Evolutionary conservation across 129 eudicot species (phyloP).

Genomic region (Centaurea solstitialis): DNA sequence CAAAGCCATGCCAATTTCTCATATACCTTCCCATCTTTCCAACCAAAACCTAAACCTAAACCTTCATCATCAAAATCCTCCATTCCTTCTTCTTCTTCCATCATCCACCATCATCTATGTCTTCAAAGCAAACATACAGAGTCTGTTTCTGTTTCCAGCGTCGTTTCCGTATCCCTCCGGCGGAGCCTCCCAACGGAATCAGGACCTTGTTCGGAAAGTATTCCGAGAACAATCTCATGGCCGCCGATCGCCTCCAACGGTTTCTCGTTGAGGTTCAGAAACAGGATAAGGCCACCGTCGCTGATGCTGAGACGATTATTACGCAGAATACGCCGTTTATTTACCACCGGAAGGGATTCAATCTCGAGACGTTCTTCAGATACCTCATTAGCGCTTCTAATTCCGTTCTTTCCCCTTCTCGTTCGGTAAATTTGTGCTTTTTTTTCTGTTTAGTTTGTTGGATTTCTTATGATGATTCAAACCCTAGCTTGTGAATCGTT

Average conservation of each 20-base stretch:
- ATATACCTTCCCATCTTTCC: neutral
- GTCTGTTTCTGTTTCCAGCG: conserved; percentile 81
- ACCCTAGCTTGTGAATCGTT: neutral
- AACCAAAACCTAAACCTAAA: conserved; percentile 7
- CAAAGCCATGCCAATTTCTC: neutral
- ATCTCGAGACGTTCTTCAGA: conserved; percentile 68
- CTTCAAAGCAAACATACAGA: conserved; percentile 57
- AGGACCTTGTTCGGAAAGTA: conserved; percentile 46
- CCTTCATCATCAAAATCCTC: conserved; percentile 42
- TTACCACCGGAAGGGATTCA: conserved; percentile 56
- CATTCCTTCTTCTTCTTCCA: neutral
- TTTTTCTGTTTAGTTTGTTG: neutral
- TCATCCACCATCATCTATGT: conserved; percentile 23
- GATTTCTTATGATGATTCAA: neutral
- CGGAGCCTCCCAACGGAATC: conserved; percentile 60
- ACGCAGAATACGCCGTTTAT: conserved; percentile 37
- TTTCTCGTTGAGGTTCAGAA: conserved; percentile 64
- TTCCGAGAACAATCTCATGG: conserved; percentile 58
- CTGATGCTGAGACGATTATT: conserved; percentile 64
- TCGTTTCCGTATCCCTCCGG: conserved; percentile 47
- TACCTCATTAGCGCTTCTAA: conserved; percentile 55
- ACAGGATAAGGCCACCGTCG: conserved; percentile 48
- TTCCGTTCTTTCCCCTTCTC: conserved; percentile 53
- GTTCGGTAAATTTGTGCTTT: conserved; percentile 45
- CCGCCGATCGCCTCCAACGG: conserved; percentile 47